These are phyloP conservation scores for Pestalotiopsis fici DNA, from an alignment of 2,329 filamentous ascomycete species.

Conservation along the genomic window DNA sequence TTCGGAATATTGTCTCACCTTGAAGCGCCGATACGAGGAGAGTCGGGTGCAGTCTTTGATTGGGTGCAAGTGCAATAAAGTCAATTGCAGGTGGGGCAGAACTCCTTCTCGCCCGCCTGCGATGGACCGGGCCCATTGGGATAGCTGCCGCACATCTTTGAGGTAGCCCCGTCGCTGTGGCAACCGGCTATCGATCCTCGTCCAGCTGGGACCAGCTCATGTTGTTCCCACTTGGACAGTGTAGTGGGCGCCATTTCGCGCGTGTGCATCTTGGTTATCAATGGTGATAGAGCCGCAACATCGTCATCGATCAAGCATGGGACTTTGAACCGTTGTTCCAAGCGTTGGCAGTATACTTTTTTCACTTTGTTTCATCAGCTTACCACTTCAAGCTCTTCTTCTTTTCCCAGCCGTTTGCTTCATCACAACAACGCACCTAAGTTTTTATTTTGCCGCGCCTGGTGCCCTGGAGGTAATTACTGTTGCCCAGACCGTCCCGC, in stretches of 20 bases:
- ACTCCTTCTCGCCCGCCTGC: neutral
- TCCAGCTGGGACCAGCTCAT: neutral
- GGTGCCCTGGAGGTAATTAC: neutral
- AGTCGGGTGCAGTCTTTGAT: neutral
- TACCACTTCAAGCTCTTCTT: neutral
- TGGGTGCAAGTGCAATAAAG: neutral
- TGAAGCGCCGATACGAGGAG: neutral
- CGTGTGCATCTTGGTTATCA: constrained; percentile 1
- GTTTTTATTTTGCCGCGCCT: neutral
- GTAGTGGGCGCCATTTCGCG: constrained; percentile 2
- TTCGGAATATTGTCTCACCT: neutral
- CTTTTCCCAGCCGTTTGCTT: neutral
- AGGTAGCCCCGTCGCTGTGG: neutral
- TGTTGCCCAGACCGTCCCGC: neutral
- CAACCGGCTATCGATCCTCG: constrained; percentile 1
- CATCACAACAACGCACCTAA: neutral
- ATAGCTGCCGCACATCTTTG: neutral
- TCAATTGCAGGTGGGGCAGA: neutral
- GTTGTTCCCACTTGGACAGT: constrained; percentile 5
- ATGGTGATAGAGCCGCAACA: constrained; percentile 3
- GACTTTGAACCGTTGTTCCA: neutral
- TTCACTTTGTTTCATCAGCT: neutral
- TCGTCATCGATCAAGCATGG: constrained; percentile 1
- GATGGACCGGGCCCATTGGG: neutral
- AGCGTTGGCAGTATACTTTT: neutral